Conservation (phyloP, 495 filamentous ascomycete species). For the Podospora bellae-mahoneyi region DNA sequence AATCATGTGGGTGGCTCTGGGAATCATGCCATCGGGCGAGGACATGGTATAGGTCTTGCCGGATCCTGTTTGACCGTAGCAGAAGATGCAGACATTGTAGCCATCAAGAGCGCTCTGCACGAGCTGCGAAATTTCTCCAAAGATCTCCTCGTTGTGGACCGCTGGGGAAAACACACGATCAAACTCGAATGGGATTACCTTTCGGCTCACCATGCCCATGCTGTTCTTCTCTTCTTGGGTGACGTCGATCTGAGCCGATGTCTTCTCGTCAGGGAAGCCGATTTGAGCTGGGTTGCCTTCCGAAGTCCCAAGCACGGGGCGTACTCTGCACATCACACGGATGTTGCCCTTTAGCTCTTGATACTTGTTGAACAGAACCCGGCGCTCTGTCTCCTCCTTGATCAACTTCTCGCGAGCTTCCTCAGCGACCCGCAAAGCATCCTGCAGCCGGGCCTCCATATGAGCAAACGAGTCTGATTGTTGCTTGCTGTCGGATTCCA, state of each 20-base stretch:
- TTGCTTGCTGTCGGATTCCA: slow-evolving; percentile 82
- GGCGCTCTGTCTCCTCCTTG: slow-evolving; percentile 82
- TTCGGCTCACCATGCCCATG: slow-evolving; percentile 67
- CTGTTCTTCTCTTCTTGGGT: slow-evolving; percentile 78
- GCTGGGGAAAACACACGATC: slow-evolving; percentile 86
- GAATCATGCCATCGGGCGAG: slow-evolving; percentile 90
- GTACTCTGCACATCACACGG: slow-evolving; percentile 93
- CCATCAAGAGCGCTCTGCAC: slow-evolving; percentile 95
- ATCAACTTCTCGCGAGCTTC: slow-evolving; percentile 77
- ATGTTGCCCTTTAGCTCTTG: slow-evolving; percentile 99
- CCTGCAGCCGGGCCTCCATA: slow-evolving; percentile 71
- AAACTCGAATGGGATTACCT: slow-evolving; percentile 82
- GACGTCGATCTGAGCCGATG: slow-evolving; percentile 81
- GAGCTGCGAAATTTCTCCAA: slow-evolving; percentile 94
- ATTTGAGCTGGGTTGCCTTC: slow-evolving; percentile 63
- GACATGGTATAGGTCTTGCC: slow-evolving; percentile 98
- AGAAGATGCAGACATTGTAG: slow-evolving; percentile 99
- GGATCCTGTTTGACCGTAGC: slow-evolving; percentile 95
- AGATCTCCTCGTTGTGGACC: slow-evolving; percentile 79
- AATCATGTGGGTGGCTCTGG: slow-evolving; percentile 85
- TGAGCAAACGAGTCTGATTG: slow-evolving; percentile 76
- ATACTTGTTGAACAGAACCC: slow-evolving; percentile 94
- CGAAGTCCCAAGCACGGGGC: slow-evolving; percentile 65
- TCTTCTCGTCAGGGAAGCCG: slow-evolving; percentile 73
- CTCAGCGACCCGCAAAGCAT: slow-evolving; percentile 65